Base-by-base conservation (phyloP, 257 asterid species). In the Fraxinus pennsylvanica region DNA sequence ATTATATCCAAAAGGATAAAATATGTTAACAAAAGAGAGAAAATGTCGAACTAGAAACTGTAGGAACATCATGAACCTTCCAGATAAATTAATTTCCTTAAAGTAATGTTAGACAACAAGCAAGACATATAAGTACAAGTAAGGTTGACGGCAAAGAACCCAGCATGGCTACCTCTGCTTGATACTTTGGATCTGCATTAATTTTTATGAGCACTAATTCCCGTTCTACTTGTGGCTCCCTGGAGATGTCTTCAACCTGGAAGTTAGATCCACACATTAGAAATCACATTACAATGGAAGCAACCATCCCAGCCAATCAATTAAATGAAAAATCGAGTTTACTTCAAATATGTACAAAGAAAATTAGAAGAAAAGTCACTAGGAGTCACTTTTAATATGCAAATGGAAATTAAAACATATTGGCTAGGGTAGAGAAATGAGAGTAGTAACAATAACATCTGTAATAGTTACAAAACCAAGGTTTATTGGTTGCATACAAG, bases 211-310 rank as follows among this genome's bases (percentile, higher is more conserved):
- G 97, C 97, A 95, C 93, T 82, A 93, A 83, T 77, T 95, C 99
- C 6, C 99, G 93, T 85, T 95, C 99, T 75, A 95, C 99, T 83
- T 93, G 99, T 25, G 99, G 96, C 81, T 89, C 98, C 85, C 86
- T 91, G 1, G 99, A 95, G 69, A 95, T 86, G 84, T 95, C 98
- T 77, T 83, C 97, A 75, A 95, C 99, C 98, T 93, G 91, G 27
- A 41, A 73, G 41, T 81, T 41, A 82, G 73, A 74, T 80, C 80
- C 57, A 30, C 29, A 33, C 43, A 71, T 67, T 30, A 80, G 76
- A 76, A 8, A 81, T 80, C 68, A 68, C 50, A 74, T 47, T 45
- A 14, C 2, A 74, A 43, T 25, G 27, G 68, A 57, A 39, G 77
- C 68, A 78, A 50, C 27, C 69, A 80, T 9, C 69, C 35, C 17